These are phyloP conservation scores for Talaromyces sp. DNA, from an alignment of 2,329 filamentous ascomycete species.

Conservation along the genomic window DNA sequence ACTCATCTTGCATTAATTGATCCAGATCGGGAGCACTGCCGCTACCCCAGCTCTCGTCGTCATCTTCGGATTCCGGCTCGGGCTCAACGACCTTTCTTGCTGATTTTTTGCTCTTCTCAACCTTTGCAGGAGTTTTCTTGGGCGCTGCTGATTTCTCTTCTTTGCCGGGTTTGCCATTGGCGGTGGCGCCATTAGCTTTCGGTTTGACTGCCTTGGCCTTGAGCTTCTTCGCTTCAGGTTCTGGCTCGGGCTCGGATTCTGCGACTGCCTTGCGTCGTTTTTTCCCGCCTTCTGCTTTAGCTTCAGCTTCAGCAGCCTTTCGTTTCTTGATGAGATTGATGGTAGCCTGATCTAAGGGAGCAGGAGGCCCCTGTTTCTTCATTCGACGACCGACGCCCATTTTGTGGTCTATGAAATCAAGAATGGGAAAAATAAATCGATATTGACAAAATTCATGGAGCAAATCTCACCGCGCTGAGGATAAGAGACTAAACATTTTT, in stretches of 20 bases:
- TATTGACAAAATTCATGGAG: neutral
- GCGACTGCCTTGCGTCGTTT: slow-evolving; percentile 59
- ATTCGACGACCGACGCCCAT: slow-evolving; percentile 92
- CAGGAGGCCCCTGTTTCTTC: slow-evolving; percentile 83
- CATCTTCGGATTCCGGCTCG: slow-evolving; percentile 36
- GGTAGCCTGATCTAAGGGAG: slow-evolving; percentile 70
- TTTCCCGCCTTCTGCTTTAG: slow-evolving; percentile 55
- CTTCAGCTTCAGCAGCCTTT: slow-evolving; percentile 70
- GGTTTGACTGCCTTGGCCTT: slow-evolving; percentile 39
- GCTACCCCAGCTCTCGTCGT: slow-evolving; percentile 32
- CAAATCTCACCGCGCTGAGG: neutral
- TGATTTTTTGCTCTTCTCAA: slow-evolving; percentile 37
- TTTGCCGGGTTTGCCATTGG: slow-evolving; percentile 33
- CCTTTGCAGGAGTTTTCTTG: slow-evolving; percentile 34
- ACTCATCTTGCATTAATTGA: slow-evolving; percentile 47
- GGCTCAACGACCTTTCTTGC: slow-evolving; percentile 36
- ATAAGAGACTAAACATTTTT: slow-evolving; percentile 18
- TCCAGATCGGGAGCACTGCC: slow-evolving; percentile 32
- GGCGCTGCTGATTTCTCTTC: slow-evolving; percentile 34
- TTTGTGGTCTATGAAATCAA: slow-evolving; percentile 30
- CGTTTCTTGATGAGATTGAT: slow-evolving; percentile 69
- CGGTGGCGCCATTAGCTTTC: slow-evolving; percentile 36
- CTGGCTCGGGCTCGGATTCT: slow-evolving; percentile 40
- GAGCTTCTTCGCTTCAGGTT: slow-evolving; percentile 31
- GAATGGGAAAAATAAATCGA: neutral